Evolutionary conservation across 78 protist species (phyloP).

Genomic region (Pelomyxa schiedti): DNA sequence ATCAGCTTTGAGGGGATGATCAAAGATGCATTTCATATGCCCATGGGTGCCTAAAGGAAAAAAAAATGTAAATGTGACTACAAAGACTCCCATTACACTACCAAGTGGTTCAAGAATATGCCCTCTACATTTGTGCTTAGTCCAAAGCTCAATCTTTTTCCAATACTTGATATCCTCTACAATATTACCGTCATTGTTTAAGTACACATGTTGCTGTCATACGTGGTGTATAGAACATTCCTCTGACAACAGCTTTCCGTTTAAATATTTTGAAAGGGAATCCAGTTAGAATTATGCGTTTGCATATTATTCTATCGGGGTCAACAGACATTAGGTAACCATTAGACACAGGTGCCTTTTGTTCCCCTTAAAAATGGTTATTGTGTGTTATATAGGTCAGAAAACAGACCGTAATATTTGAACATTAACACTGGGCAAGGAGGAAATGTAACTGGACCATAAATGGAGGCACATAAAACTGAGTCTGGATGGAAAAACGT

Average conservation of each 20-base stretch:
- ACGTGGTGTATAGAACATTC: constrained; percentile 92
- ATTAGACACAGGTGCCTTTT: constrained; percentile 43
- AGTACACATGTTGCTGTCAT: no score
- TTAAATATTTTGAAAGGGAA: constrained; percentile 67
- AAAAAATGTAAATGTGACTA: neutral
- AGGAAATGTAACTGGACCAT: constrained; percentile 60
- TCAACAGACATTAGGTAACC: constrained; percentile 58
- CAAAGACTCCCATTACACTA: neutral
- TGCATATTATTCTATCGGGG: constrained; percentile 85
- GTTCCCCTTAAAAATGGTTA: neutral
- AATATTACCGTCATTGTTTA: no score
- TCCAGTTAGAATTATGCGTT: constrained; percentile 87
- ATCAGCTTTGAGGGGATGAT: constrained; percentile 49
- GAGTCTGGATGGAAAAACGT: constrained; percentile 56
- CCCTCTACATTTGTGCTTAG: constrained; percentile 90
- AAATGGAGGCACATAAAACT: constrained; percentile 55
- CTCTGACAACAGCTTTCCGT: constrained; percentile 64
- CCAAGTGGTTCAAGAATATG: constrained; percentile 84
- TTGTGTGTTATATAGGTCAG: neutral
- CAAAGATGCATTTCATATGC: constrained; percentile 63
- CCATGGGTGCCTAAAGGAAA: constrained; percentile 42
- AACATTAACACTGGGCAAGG: constrained; percentile 70
- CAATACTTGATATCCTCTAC: constrained; percentile 92
- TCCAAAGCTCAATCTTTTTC: constrained; percentile 90
- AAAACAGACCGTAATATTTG: no score